A percentile compares a stretch with the other conserved stretches of the same genome.
phyloP scores from a whole-genome alignment of 2,329 filamentous ascomycete species.

The Cladophialophora chaetospira region DNA sequence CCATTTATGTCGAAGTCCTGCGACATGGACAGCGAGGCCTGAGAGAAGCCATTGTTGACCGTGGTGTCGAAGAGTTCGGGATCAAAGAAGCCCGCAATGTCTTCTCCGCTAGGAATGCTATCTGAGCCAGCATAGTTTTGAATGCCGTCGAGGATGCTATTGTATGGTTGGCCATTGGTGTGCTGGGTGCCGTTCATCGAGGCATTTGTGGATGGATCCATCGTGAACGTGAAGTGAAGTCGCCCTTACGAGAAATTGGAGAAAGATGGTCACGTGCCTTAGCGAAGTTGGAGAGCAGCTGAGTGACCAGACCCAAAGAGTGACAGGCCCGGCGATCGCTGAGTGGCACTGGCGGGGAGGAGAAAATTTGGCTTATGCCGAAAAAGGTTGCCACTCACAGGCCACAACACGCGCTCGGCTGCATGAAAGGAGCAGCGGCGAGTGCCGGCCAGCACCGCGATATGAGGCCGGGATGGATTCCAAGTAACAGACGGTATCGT shows the following conservation, averaged over 20 bases:
- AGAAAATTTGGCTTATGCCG: conserved; percentile 22
- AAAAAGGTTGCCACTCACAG: conserved; percentile 29
- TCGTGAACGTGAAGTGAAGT: conserved; percentile 1
- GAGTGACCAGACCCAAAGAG: conserved; percentile 1
- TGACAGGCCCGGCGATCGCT: too few species aligned
- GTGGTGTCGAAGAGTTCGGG: conserved; percentile 31
- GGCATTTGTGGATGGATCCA: conserved; percentile 25
- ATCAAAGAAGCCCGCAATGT: conserved; percentile 29
- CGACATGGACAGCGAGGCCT: conserved; percentile 23
- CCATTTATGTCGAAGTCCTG: conserved; percentile 28
- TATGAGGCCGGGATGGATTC: conserved; percentile 1
- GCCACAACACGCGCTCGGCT: conserved; percentile 26
- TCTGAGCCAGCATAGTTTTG: conserved; percentile 16
- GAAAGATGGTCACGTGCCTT: conserved; percentile 6
- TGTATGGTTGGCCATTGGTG: conserved; percentile 19
- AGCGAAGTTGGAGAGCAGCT: background rate
- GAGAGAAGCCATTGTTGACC: conserved; percentile 23
- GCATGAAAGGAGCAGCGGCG: conserved; percentile 17
- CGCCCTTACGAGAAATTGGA: background rate
- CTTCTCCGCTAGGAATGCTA: conserved; percentile 24
- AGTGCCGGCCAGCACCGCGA: conserved; percentile 13
- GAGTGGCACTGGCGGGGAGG: conserved; percentile 8
- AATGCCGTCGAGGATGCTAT: conserved; percentile 28
- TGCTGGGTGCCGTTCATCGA: conserved; percentile 22
- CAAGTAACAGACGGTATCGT: conserved; percentile 14